phyloP scores from a whole-genome alignment of 2,329 filamentous ascomycete genomes.

The Talaromyces islandicus region DNA sequence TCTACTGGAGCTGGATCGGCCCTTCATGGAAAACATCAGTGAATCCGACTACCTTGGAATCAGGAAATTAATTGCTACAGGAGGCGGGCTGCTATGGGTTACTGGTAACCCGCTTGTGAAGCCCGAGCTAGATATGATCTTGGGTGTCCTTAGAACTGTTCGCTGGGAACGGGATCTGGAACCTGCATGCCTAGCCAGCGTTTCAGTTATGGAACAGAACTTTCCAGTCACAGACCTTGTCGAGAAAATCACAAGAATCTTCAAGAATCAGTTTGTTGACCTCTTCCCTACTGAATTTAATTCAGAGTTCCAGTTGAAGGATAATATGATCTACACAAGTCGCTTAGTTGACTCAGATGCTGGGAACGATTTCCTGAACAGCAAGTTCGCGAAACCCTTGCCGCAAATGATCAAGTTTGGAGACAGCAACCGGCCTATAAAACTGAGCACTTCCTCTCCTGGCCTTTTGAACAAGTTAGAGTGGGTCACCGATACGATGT shows the following conservation, averaged over 20 bases:
- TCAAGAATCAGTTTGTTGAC: conserved; percentile 16
- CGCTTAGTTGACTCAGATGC: conserved; percentile 16
- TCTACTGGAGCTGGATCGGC: conserved; percentile 2
- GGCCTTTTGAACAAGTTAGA: conserved; percentile 16
- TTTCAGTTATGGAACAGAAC: conserved; percentile 16
- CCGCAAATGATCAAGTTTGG: conserved; percentile 13
- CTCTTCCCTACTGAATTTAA: conserved; percentile 11
- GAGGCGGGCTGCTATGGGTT: conserved; percentile 28
- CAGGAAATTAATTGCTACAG: conserved; percentile 20
- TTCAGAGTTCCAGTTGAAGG: conserved; percentile 17
- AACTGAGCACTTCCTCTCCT: conserved; percentile 14
- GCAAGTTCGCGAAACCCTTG: conserved; percentile 11
- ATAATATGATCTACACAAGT: conserved; percentile 16
- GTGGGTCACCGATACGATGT: conserved; percentile 15
- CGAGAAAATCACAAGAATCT: conserved; percentile 12
- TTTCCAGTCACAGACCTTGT: neutral
- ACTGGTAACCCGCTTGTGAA: conserved; percentile 19
- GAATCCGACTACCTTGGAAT: conserved; percentile 20
- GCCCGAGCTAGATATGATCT: conserved; percentile 24
- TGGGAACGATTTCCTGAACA: conserved; percentile 16
- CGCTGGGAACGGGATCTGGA: conserved; percentile 30
- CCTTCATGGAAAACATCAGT: neutral
- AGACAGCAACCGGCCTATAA: conserved; percentile 13
- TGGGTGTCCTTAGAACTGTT: conserved; percentile 28
- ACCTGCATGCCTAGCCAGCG: conserved; percentile 18